Evolutionary conservation across 2,329 filamentous ascomycete genomes (phyloP).

Genomic region (Calonectria leucothoes): DNA sequence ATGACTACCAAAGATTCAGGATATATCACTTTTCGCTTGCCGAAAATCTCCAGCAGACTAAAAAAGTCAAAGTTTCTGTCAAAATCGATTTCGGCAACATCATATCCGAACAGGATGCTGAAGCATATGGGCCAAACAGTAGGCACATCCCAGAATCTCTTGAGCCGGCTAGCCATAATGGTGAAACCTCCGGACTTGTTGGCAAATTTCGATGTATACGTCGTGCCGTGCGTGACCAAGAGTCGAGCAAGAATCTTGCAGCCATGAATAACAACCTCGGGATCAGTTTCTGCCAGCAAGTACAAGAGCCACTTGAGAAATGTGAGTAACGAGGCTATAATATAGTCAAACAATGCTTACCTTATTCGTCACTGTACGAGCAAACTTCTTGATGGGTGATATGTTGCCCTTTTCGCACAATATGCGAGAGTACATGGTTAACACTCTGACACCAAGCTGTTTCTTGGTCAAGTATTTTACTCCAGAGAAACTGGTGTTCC

Average conservation of each 20-base stretch:
- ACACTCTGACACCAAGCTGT: constrained; percentile 78
- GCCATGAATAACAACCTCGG: constrained; percentile 83
- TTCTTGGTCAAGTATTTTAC: constrained; percentile 67
- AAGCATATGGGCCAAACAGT: constrained; percentile 90
- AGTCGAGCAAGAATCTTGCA: constrained; percentile 86
- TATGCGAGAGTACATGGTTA: constrained; percentile 82
- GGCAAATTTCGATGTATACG: constrained; percentile 87
- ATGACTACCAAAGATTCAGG: constrained; percentile 85
- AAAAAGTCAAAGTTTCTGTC: constrained; percentile 79
- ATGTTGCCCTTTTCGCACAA: constrained; percentile 79
- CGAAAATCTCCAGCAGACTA: constrained; percentile 80
- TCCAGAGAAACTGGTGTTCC: constrained; percentile 43
- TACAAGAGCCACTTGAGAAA: constrained; percentile 84
- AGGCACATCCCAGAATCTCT: constrained; percentile 88
- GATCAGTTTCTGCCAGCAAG: constrained; percentile 86
- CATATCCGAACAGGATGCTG: constrained; percentile 86
- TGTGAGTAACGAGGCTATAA: constrained; percentile 23
- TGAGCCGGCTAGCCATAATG: constrained; percentile 85
- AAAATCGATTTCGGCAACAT: constrained; percentile 80
- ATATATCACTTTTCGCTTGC: constrained; percentile 74
- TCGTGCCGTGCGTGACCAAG: constrained; percentile 82
- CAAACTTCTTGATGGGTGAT: constrained; percentile 84
- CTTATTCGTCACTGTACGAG: constrained; percentile 94
- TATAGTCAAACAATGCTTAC: constrained; percentile 56
- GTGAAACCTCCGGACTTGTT: constrained; percentile 87